Base-by-base conservation (phyloP, 495 filamentous ascomycete species). In the Aspergillus saccharolyticus region DNA sequence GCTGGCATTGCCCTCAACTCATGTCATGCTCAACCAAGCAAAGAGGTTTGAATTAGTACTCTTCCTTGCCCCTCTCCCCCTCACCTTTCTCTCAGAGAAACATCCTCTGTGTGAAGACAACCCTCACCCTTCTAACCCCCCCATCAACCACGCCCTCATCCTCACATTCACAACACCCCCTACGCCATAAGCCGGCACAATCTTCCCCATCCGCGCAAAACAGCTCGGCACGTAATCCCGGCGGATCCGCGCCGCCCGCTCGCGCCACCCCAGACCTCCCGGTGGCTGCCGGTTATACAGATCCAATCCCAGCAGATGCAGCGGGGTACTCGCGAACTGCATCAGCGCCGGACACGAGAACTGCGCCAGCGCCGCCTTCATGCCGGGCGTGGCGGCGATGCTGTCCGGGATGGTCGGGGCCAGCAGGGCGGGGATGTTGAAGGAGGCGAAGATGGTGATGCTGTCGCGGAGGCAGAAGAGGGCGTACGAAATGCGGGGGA, bases 121-220 rank as follows among this genome's bases (percentile, higher is more conserved):
- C 25, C 25, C 9, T 33, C 53, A 53, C 45, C 62, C 67, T 67
- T 83, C 78, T 52, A 85, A 45, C 49, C 55, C 66, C 60, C 67
- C 73, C 78, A 89, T 83, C 68, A 85, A 61, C 45, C 62, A 68
- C 68, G 74, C 78, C 63, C 93, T 81, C 51, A 96, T 76, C 60
- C 85, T 80, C 50, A 80, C 77, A 78, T 97, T 97, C 3, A 91
- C 87, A 46, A 96, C 91, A 3, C 93, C 93, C 1, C 93, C 93
- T 45, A 96, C 76, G 24, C 93, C 93, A 80, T 96, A 97, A 17
- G 93, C 93, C 49, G 94, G 93, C 22, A 97, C 81, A 63, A 97
- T 96, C 74, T 94, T 85, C 43, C 87, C 89, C 76, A 97, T 89
- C 50, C 94, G 78, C 61, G 93, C 93, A 64, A 81, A 78, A 43